phyloP scores from a whole-genome alignment of 345 rosid species.

The Citrus medica region DNA sequence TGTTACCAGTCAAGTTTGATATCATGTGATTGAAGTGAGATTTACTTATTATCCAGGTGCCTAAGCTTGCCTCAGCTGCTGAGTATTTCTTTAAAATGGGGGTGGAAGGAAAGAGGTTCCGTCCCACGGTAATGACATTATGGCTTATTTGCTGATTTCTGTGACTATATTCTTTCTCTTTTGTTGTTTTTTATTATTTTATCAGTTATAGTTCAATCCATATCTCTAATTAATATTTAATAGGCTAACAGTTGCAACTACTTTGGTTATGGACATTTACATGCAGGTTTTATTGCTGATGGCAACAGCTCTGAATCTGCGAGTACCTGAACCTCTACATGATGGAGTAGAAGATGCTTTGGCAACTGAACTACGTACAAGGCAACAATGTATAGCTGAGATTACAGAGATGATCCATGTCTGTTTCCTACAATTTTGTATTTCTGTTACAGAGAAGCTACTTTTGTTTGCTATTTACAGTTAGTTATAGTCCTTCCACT shows the following conservation, averaged over 20 bases:
- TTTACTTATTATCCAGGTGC: conserved; percentile 54
- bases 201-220: not conserved
- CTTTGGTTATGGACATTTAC: not conserved
- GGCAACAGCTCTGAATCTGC: conserved; percentile 76
- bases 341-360: conserved; percentile 24
- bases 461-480: not conserved
- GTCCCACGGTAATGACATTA: conserved; percentile 68
- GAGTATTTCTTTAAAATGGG: conserved; percentile 92
- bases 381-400: conserved; percentile 81
- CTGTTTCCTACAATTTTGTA: conserved; percentile 27
- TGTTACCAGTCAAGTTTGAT: conserved; percentile 15
- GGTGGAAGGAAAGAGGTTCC: conserved; percentile 91
- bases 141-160: not conserved
- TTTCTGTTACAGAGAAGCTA: not conserved
- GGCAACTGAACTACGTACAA: conserved; percentile 61
- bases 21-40: conserved; percentile 11
- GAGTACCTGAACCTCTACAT: conserved; percentile 32
- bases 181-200: not conserved
- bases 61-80: conserved; percentile 95
- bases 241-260: not conserved
- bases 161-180: not conserved
- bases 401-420: conserved; percentile 98
- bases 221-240: not conserved
- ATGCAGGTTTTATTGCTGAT: conserved; percentile 73
- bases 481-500: not conserved